Percentiles rank a stretch among this genome's conserved stretches.
phyloP scores from a whole-genome alignment of 208 protist genomes.

The Trypanosoma lewisi region DNA sequence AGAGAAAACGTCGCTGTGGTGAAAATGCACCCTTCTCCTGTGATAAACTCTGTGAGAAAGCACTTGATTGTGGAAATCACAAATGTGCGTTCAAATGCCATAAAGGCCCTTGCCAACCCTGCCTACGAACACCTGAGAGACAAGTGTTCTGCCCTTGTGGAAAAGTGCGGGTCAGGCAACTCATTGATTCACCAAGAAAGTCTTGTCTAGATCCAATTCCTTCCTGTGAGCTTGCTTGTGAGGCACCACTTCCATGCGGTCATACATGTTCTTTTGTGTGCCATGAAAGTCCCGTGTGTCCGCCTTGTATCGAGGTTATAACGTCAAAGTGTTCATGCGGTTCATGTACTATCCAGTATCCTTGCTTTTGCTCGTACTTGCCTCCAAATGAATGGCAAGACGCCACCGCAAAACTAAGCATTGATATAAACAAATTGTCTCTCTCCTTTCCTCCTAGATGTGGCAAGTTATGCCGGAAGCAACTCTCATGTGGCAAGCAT shows the following conservation, averaged over 20 bases:
- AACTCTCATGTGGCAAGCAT: slow-evolving; percentile 86
- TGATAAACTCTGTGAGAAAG: slow-evolving; percentile 40
- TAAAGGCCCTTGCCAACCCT: slow-evolving; percentile 63
- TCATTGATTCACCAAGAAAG: slow-evolving; percentile 29
- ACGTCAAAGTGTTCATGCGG: slow-evolving; percentile 69
- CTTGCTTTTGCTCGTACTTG: slow-evolving; percentile 81
- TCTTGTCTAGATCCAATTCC: slow-evolving; percentile 83
- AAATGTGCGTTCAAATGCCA: slow-evolving; percentile 73
- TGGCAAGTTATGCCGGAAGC: slow-evolving; percentile 49
- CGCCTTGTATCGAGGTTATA: slow-evolving; percentile 64
- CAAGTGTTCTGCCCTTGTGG: slow-evolving; percentile 60
- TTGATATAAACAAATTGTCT: slow-evolving; percentile 24
- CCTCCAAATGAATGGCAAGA: slow-evolving; percentile 54
- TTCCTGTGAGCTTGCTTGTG: slow-evolving; percentile 80
- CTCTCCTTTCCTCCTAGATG: slow-evolving; percentile 59
- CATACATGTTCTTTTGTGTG: slow-evolving; percentile 77
- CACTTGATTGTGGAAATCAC: slow-evolving; percentile 85
- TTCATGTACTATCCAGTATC: slow-evolving; percentile 32
- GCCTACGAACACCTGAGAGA: slow-evolving; percentile 49
- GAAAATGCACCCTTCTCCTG: slow-evolving; percentile 44
- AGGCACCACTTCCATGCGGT: slow-evolving; percentile 71
- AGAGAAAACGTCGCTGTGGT: slow-evolving; percentile 41
- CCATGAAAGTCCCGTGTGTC: slow-evolving; percentile 77
- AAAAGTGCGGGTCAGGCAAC: slow-evolving; percentile 41
- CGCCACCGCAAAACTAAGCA: slow-evolving; percentile 22